Base-by-base conservation (phyloP, 179 eudicot species). In the Monotropa hypopitys region DNA sequence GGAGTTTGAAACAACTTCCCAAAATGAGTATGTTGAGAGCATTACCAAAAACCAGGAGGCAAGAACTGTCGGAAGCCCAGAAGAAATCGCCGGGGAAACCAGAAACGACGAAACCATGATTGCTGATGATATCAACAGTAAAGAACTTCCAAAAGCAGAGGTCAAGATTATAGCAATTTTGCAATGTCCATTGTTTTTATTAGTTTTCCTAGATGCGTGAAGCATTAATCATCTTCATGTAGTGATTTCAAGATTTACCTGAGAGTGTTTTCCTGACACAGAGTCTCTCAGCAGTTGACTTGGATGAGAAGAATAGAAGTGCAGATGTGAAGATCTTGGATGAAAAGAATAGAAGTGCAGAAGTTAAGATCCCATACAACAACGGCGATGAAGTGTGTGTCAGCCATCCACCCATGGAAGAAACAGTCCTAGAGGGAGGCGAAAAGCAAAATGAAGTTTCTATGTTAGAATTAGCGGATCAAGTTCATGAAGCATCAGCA, bases 51-150 rank as follows among this genome's bases (percentile, higher is more conserved):
- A 47, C 16, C 47, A 59, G 67, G 77, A 83, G 51, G 83, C 59
- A 28, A 65, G 46, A 66, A 73, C 11, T 20, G 63, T 32, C 0
- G 73, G 72, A 73, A 57, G 32, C 76, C 73, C 50, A 38, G 56
- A 75, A 80, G 79, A 32, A 56, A 32, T 43, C 76, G 71, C 30
- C 18, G 53, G 50, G 65, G 77, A 73, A 42, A 71, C 57, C 76
- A 66, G 69, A 53, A 59, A 77, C n/a, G 70, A 59, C 3, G 42
- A 57, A 76, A 50, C 71, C 78, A 21, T 43, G 74, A 54, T 76
- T 75, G 81, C 76, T 59, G 62, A 72, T 74, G 79, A 65, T 35
- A 77, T 35, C 40, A 70, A 77, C 32, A 57, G 12, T 8, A 72
- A 67, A 11, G 65, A 32, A 54, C 61, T 33, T 75, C 76, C 21